Evolutionary conservation across 1,139 yeast genomes (phyloP).

Genomic region (Geotrichum klebahnii): DNA sequence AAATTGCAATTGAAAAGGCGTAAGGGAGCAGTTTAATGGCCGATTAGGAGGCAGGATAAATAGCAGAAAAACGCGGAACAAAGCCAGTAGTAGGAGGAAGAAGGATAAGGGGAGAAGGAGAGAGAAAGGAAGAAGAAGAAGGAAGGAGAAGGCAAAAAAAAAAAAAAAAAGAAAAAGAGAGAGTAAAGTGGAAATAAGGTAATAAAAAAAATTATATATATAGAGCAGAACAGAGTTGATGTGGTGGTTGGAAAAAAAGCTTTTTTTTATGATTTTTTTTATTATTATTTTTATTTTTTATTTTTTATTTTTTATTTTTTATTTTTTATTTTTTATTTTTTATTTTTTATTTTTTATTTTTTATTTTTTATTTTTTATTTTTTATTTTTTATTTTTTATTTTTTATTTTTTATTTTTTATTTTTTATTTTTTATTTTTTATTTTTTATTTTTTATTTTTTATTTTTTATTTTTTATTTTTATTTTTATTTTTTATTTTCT

Average conservation of each 20-base stretch:
- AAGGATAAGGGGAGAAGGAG: neutral
- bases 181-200: neutral
- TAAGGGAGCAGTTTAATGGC: neutral
- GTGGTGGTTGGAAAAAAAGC: slow-evolving; percentile 3
- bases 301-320: slow-evolving; percentile 1
- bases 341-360: too few species aligned
- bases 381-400: too few species aligned
- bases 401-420: neutral
- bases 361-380: neutral
- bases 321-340: slow-evolving; percentile 3
- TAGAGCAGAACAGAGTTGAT: slow-evolving; percentile 4
- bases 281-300: neutral
- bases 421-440: neutral
- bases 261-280: neutral
- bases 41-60: neutral
- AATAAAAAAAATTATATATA: neutral
- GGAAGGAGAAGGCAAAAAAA: neutral
- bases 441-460: too few species aligned
- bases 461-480: too few species aligned
- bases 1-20: neutral
- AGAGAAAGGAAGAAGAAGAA: neutral
- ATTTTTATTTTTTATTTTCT: too few species aligned
- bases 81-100: neutral
- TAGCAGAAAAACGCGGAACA: neutral
- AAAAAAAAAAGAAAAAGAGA: neutral